These are phyloP conservation scores for Tetrahymena borealis DNA, from an alignment of 73 alveolate genomes.

Conservation along the genomic window DNA sequence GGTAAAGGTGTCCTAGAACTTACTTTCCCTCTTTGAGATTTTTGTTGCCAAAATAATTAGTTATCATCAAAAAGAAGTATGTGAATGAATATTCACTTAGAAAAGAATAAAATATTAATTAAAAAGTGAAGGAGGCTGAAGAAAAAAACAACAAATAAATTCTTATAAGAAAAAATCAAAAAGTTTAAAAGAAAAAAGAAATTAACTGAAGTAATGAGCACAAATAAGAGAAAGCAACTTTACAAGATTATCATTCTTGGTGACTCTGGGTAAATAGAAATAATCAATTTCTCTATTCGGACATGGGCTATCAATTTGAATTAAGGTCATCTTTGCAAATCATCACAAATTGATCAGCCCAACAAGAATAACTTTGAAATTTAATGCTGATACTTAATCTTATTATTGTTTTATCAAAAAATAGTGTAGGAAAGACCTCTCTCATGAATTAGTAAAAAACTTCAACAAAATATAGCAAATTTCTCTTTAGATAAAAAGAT, in stretches of 20 bases:
- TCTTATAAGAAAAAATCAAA: background rate
- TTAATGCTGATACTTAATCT: too few species aligned
- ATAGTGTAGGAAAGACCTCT: conserved; percentile 92
- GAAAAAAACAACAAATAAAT: background rate
- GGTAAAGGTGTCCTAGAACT: too few species aligned
- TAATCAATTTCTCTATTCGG: too few species aligned
- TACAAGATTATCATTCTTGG: conserved; percentile 93
- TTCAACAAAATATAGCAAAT: background rate
- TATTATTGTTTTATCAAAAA: background rate
- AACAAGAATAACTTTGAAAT: too few species aligned
- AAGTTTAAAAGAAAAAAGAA: background rate
- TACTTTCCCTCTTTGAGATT: background rate
- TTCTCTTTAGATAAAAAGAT: background rate
- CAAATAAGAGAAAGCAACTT: conserved; percentile 86
- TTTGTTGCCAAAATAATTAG: background rate
- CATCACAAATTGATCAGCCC: too few species aligned
- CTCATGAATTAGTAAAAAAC: conserved; percentile 58
- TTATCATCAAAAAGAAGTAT: background rate
- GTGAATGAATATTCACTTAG: background rate
- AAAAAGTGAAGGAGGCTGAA: background rate
- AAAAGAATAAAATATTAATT: background rate
- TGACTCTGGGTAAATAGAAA: conserved; percentile 69
- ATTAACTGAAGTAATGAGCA: background rate
- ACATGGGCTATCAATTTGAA: too few species aligned
- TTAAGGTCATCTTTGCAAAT: too few species aligned